These are phyloP conservation scores for Tilletia caries DNA, from an alignment of 1,284 basidiomycete genomes.

Conservation along the genomic window DNA sequence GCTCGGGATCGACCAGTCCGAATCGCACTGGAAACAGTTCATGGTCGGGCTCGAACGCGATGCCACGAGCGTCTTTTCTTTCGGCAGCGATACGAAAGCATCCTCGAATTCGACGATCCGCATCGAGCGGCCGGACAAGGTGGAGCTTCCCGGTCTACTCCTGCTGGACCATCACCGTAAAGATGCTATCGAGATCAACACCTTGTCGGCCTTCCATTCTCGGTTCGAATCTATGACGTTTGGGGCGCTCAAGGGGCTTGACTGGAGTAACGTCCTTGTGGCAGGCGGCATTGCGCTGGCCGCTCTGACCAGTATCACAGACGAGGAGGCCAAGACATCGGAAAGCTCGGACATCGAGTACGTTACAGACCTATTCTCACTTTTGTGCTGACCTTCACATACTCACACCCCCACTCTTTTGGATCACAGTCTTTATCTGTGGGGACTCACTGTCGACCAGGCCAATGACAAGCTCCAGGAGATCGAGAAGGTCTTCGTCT, in stretches of 20 bases:
- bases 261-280: slow-evolving; percentile 15
- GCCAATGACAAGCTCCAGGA: slow-evolving; percentile 13
- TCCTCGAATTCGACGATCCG: background rate
- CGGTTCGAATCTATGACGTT: slow-evolving; percentile 10
- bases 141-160: slow-evolving; percentile 3
- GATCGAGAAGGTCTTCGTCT: slow-evolving; percentile 7
- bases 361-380: background rate
- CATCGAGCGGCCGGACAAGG: slow-evolving; percentile 14
- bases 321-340: slow-evolving; percentile 1
- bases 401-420: no score
- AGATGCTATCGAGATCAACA: background rate
- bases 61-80: background rate
- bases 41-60: slow-evolving; percentile 16
- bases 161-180: slow-evolving; percentile 14
- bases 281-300: slow-evolving; percentile 15
- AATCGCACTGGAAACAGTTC: slow-evolving; percentile 12
- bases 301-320: slow-evolving; percentile 10
- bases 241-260: slow-evolving; percentile 11
- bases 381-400: no score
- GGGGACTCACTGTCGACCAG: background rate
- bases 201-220: background rate
- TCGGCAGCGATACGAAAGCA: background rate
- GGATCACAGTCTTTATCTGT: slow-evolving; percentile 14
- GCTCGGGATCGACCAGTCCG: background rate
- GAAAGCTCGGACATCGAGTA: slow-evolving; percentile 15